Evolutionary conservation across 1,284 basidiomycete species (phyloP).

Genomic region (Porodaedalea pini): DNA sequence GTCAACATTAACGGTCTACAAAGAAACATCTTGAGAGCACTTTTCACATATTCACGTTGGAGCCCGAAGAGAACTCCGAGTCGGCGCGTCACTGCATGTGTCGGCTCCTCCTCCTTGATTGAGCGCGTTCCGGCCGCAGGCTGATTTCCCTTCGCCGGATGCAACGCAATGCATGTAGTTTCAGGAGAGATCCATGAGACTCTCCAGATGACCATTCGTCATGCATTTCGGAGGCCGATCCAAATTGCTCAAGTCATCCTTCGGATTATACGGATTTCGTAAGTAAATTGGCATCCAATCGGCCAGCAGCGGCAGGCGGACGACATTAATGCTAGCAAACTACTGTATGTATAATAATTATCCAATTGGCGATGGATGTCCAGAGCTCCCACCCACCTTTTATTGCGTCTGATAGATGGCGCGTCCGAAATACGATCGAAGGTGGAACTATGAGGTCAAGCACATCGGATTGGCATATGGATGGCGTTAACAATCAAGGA

Average conservation of each 20-base stretch:
- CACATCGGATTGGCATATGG: not conserved
- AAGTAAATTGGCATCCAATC: not conserved
- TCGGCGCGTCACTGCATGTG: not conserved
- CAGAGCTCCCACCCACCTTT: not conserved
- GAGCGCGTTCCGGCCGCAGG: not conserved
- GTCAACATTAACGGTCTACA: not conserved
- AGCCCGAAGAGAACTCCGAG: not conserved
- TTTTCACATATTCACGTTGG: not conserved
- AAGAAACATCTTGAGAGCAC: not conserved
- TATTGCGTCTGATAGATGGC: conserved; percentile 6
- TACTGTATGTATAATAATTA: not conserved
- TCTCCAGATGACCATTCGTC: no score
- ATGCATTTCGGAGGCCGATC: no score
- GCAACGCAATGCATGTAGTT: not conserved
- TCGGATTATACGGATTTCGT: not conserved
- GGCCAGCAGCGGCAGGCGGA: not conserved
- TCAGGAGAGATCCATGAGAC: not conserved
- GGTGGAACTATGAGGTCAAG: not conserved
- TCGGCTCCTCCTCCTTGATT: not conserved
- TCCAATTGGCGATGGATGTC: no score
- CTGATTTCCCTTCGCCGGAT: not conserved
- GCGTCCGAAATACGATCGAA: not conserved
- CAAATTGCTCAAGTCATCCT: no score
- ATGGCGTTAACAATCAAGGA: not conserved
- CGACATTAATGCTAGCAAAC: not conserved